A percentile compares a stretch with the other conserved stretches of the same genome.
Evolutionary conservation across 257 asterid genomes (phyloP).

Genomic region (Jacaranda mimosifolia): DNA sequence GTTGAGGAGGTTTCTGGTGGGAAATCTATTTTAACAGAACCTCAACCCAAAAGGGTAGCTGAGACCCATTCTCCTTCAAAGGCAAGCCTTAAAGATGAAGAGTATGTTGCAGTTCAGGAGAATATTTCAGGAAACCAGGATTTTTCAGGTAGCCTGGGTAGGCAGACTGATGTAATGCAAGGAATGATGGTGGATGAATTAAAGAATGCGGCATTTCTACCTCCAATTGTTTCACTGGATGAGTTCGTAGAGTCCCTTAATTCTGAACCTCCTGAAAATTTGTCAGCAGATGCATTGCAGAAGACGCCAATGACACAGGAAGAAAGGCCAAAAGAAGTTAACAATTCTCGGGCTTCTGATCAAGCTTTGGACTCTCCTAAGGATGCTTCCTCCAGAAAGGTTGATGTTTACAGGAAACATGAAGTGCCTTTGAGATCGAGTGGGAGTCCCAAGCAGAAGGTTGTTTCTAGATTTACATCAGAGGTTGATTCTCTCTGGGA

Average conservation of each 20-base stretch:
- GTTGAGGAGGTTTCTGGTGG: slow-evolving; percentile 76
- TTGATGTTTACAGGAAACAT: slow-evolving; percentile 40
- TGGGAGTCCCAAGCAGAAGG: slow-evolving; percentile 48
- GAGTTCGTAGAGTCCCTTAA: slow-evolving; percentile 98
- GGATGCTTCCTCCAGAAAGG: slow-evolving; percentile 48
- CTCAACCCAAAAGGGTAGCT: slow-evolving; percentile 44
- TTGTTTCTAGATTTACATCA: slow-evolving; percentile 39
- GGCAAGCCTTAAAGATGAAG: slow-evolving; percentile 52
- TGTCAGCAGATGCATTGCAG: slow-evolving; percentile 54
- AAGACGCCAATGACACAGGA: slow-evolving; percentile 42
- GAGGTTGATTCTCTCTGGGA: slow-evolving; percentile 67
- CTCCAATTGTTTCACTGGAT: slow-evolving; percentile 91
- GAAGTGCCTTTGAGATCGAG: slow-evolving; percentile 32
- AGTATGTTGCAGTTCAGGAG: slow-evolving; percentile 45
- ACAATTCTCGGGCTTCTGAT: slow-evolving; percentile 40
- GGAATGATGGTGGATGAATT: slow-evolving; percentile 94
- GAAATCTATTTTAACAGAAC: slow-evolving; percentile 48
- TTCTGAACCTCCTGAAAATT: slow-evolving; percentile 86
- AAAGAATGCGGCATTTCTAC: slow-evolving; percentile 81
- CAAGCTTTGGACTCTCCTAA: slow-evolving; percentile 51
- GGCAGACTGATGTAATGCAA: slow-evolving; percentile 95
- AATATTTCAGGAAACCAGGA: slow-evolving; percentile 63
- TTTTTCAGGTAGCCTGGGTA: slow-evolving; percentile 65
- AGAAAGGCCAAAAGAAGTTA: slow-evolving; percentile 49
- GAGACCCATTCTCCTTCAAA: slow-evolving; percentile 48